phyloP scores from a whole-genome alignment of 202 grass and related monocot genomes.

The Miscanthus sacchariflorus region DNA sequence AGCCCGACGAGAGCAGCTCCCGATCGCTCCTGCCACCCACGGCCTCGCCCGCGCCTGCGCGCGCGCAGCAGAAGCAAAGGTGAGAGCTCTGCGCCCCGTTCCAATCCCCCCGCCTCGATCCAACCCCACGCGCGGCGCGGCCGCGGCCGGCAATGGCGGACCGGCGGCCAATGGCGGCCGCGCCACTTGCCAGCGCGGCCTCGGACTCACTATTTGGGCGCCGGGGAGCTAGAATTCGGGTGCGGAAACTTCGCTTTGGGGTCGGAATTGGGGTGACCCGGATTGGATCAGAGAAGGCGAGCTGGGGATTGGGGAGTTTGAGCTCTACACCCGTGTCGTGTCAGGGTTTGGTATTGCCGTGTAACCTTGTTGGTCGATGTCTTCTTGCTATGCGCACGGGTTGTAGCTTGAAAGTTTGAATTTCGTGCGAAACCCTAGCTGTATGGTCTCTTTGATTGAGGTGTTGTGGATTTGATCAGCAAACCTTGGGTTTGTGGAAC shows the following conservation, averaged over 20 bases:
- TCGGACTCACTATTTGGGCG: constrained; percentile 1
- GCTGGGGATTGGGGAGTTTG: constrained; percentile 36
- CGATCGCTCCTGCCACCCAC: constrained; percentile 36
- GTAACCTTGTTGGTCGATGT: constrained; percentile 24
- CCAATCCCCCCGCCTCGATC: constrained; percentile 43
- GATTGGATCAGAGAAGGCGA: constrained; percentile 47
- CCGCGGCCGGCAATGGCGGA: constrained; percentile 39
- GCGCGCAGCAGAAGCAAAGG: constrained; percentile 32
- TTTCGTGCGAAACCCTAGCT: constrained; percentile 61
- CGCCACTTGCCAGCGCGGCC: background rate
- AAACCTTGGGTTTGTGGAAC: constrained; percentile 1
- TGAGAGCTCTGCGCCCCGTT: constrained; percentile 41
- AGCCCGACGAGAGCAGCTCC: constrained; percentile 29
- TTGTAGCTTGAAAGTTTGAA: constrained; percentile 49
- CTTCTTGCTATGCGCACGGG: constrained; percentile 10
- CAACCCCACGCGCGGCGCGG: constrained; percentile 13
- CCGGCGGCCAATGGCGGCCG: constrained; percentile 44
- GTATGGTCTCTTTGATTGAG: constrained; percentile 7
- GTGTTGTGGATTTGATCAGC: constrained; percentile 32
- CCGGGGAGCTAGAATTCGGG: constrained; percentile 46
- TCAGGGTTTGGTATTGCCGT: constrained; percentile 18
- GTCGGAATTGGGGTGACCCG: constrained; percentile 41
- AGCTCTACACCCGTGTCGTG: background rate
- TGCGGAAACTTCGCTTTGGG: constrained; percentile 8
- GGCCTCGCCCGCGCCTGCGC: background rate